Evolutionary conservation across 768 basidiomycete species (phyloP), one percentile per base, ranked within the genome.

Genomic region (Collybia sp.): DNA sequence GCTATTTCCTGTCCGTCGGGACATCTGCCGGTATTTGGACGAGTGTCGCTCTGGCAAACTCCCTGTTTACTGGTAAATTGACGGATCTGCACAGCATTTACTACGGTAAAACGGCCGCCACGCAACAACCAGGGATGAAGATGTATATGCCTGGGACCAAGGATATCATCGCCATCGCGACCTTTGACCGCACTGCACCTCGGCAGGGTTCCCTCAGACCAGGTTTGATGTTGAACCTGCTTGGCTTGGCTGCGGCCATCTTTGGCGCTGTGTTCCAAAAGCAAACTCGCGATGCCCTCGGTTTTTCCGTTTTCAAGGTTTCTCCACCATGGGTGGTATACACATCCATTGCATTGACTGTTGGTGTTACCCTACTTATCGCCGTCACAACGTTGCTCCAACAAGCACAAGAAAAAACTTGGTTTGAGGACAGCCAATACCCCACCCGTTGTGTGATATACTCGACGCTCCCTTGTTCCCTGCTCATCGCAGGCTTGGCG

Each of bases 11-110:
- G 31, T 42, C 51, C 32, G 54, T 60, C 18, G 57, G 57, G 45
- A 56, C 57, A 3, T 51, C 51, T n/a, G 60, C 59, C 15, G 58
- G 60, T 6, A 48, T 62, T 36, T 62, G 58, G 59, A 60, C 55
- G 2, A 53, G 46, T 32, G 57, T 62, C 17, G 57, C 53, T 13
- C 51, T 62, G 11, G 50, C 57, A 4, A 60, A 62, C 44, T 52
- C 52, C 1, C 38, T 62, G 6, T 57, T 46, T 30, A 41, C 47
- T 35, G 60, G 57, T 3, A 46, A 42, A 30, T 44, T 60, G 12
- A 52, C 48, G 17, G 60, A 62, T 34, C 48, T 47, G 50, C 59
- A 60, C 43, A 58, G 55, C 19, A 32, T 55, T 2, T 58, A 50
- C 44, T 53, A 42, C 20, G 55, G 59, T 11, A 60, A 58, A 43